phyloP scores from a whole-genome alignment of 805 yeast genomes.

The Yamadazyma olivae region DNA sequence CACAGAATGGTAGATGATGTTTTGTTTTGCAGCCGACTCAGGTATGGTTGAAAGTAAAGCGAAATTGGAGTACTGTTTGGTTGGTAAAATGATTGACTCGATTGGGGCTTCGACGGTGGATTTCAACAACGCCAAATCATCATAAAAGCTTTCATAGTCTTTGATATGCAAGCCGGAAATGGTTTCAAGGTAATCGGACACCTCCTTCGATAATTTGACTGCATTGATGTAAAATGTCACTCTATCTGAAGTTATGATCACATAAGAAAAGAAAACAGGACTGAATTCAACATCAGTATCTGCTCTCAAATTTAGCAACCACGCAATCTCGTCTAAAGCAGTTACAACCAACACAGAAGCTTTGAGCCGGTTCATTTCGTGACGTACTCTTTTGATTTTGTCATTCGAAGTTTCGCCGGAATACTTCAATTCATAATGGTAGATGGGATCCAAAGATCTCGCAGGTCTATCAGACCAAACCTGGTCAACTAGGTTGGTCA shows the following conservation, averaged over 20 bases:
- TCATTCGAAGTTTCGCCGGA: slow-evolving; percentile 31
- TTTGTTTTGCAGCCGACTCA: slow-evolving; percentile 21
- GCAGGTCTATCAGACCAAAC: slow-evolving; percentile 36
- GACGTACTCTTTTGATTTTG: slow-evolving; percentile 28
- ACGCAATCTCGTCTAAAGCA: slow-evolving; percentile 85
- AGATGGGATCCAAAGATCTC: slow-evolving; percentile 32
- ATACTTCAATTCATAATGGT: slow-evolving; percentile 25
- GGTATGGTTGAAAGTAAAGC: slow-evolving; percentile 32
- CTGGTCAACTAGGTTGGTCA: slow-evolving; percentile 32
- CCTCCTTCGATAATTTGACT: slow-evolving; percentile 34
- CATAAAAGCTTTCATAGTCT: slow-evolving; percentile 58
- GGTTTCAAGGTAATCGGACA: slow-evolving; percentile 20
- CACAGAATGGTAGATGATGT: slow-evolving; percentile 26
- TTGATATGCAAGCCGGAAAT: slow-evolving; percentile 36
- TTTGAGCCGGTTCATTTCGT: slow-evolving; percentile 23
- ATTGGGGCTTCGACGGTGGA: slow-evolving; percentile 15
- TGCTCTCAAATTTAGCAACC: slow-evolving; percentile 73
- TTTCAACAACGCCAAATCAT: slow-evolving; percentile 39
- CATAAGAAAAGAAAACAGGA: slow-evolving; percentile 81
- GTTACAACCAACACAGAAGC: slow-evolving; percentile 39
- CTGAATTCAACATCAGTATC: slow-evolving; percentile 72
- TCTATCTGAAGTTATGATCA: slow-evolving; percentile 29
- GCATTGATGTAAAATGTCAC: slow-evolving; percentile 56
- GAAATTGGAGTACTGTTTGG: slow-evolving; percentile 25
- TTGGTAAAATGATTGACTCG: slow-evolving; percentile 28